Conservation (phyloP, 1,284 basidiomycete species). For the Naganishia albida region DNA sequence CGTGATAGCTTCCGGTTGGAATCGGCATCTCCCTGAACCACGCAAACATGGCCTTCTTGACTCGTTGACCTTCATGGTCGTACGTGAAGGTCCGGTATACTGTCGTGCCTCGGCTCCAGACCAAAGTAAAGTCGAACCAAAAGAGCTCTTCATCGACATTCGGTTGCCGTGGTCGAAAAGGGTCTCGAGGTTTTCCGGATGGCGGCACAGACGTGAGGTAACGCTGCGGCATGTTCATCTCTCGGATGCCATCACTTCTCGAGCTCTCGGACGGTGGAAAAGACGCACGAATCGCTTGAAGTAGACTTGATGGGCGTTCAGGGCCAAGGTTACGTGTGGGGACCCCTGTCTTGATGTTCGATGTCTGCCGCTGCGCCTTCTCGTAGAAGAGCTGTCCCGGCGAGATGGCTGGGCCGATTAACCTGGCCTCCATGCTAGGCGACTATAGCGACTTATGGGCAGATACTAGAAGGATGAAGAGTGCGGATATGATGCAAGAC, state of each 20-base stretch:
- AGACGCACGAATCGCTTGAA: neutral
- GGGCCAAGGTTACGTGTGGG: constrained; percentile 22
- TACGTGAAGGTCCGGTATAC: constrained; percentile 75
- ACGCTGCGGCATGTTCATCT: neutral
- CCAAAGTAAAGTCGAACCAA: constrained; percentile 70
- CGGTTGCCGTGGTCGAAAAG: constrained; percentile 16
- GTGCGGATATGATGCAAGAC: too few relatives aligned
- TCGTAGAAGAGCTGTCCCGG: constrained; percentile 39
- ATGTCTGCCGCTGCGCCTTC: constrained; percentile 11
- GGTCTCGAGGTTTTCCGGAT: constrained; percentile 20
- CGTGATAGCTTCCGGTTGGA: neutral
- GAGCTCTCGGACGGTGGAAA: neutral
- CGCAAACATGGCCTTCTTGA: constrained; percentile 75
- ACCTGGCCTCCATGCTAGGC: constrained; percentile 35
- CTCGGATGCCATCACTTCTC: neutral
- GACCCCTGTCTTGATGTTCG: constrained; percentile 20
- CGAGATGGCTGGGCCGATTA: constrained; percentile 40
- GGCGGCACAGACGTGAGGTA: constrained; percentile 7
- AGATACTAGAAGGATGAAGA: too few relatives aligned
- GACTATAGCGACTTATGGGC: too few relatives aligned
- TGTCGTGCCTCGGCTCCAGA: constrained; percentile 69
- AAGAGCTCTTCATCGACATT: constrained; percentile 60
- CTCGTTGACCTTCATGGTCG: constrained; percentile 65
- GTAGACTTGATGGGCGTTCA: neutral
- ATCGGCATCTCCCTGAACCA: constrained; percentile 56